These are phyloP conservation scores for Phialophora tarda DNA, from an alignment of 2,329 filamentous ascomycete genomes.

Conservation along the genomic window DNA sequence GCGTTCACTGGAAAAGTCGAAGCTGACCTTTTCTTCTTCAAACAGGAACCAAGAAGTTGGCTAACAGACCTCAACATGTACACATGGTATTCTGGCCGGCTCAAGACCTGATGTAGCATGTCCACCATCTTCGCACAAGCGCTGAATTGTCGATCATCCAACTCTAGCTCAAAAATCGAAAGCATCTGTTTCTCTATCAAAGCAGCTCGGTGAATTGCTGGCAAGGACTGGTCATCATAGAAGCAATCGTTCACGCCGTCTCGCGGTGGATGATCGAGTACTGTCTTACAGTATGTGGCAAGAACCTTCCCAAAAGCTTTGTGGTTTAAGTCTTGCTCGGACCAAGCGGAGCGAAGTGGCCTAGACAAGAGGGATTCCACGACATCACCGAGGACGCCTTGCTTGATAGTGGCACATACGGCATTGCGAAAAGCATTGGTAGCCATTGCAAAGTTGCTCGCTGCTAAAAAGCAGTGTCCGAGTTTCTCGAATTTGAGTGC, in stretches of 20 bases:
- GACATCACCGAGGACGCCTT: conserved; percentile 46
- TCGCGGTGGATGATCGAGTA: conserved; percentile 8
- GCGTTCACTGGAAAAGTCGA: conserved; percentile 11
- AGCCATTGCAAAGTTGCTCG: conserved; percentile 46
- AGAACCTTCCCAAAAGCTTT: conserved; percentile 47
- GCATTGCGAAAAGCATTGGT: conserved; percentile 48
- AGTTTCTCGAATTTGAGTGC: conserved; percentile 54
- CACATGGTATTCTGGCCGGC: conserved; percentile 24
- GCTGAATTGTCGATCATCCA: conserved; percentile 18
- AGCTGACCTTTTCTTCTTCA: conserved; percentile 19
- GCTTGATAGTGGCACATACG: conserved; percentile 49
- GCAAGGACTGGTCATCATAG: conserved; percentile 30
- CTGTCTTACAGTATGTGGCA: conserved; percentile 13
- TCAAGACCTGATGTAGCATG: conserved; percentile 16
- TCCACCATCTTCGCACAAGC: conserved; percentile 14
- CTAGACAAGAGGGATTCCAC: conserved; percentile 39
- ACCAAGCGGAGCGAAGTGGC: conserved; percentile 42
- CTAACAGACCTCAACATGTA: conserved; percentile 25
- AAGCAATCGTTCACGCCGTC: conserved; percentile 8
- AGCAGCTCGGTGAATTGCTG: conserved; percentile 33
- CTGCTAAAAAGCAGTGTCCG: conserved; percentile 49
- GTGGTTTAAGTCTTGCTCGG: conserved; percentile 45
- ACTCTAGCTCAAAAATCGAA: conserved; percentile 15
- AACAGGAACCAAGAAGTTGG: conserved; percentile 14
- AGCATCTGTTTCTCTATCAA: conserved; percentile 38